These are phyloP conservation scores for Bipolaris victoriae DNA, from an alignment of 2,329 filamentous ascomycete genomes.

Conservation along the genomic window DNA sequence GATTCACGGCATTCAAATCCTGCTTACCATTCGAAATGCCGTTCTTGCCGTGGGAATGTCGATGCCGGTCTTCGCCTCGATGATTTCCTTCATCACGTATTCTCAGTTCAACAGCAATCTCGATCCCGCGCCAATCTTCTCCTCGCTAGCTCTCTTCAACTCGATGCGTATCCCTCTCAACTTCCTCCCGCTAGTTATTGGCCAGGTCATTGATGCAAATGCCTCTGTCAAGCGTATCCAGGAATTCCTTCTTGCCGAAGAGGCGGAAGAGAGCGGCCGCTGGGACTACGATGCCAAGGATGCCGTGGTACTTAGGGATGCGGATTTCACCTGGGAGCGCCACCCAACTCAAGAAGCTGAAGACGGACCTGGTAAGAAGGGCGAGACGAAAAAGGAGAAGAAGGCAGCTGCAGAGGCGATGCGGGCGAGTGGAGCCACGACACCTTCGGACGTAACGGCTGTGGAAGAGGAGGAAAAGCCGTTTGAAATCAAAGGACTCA, in stretches of 20 bases:
- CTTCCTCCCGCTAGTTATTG: conserved; percentile 83
- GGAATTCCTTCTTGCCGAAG: conserved; percentile 85
- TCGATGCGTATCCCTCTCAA: conserved; percentile 88
- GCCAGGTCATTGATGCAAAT: conserved; percentile 88
- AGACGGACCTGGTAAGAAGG: conserved; percentile 47
- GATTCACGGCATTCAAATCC: conserved; percentile 80
- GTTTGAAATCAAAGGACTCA: conserved; percentile 73
- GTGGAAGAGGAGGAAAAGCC: conserved; percentile 65
- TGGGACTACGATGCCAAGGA: conserved; percentile 60
- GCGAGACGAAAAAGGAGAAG: conserved; percentile 56
- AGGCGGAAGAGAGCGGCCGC: conserved; percentile 73
- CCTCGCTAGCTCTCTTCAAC: conserved; percentile 92
- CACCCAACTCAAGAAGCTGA: conserved; percentile 60
- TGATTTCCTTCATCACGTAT: conserved; percentile 89
- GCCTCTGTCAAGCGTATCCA: conserved; percentile 84
- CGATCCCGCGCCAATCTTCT: conserved; percentile 81
- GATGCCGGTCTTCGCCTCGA: conserved; percentile 90
- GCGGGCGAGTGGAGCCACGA: conserved; percentile 38
- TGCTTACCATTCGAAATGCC: conserved; percentile 82
- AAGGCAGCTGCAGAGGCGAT: conserved; percentile 43
- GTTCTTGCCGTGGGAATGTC: conserved; percentile 86
- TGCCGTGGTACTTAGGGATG: conserved; percentile 71
- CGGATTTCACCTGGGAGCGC: conserved; percentile 87
- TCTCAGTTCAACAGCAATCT: conserved; percentile 69
- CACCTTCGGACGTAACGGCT: conserved; percentile 55